Evolutionary conservation across 163 green algal genomes (phyloP), one percentile per base, ranked within the genome.

Genomic region (Scenedesmus sp.): DNA sequence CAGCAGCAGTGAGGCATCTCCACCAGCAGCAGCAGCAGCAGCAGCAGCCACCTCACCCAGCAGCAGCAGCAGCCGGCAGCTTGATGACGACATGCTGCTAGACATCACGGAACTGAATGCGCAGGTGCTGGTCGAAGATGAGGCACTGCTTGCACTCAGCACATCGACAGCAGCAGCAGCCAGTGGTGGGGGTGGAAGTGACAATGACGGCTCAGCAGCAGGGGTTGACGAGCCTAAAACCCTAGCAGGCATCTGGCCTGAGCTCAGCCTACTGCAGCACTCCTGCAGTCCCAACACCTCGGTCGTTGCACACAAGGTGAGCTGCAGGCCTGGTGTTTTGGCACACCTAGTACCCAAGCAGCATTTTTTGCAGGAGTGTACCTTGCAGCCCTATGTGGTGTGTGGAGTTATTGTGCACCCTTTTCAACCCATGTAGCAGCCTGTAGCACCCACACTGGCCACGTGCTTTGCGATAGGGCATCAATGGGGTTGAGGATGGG

Each of bases 221-320:
- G 76, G 40, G 20, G 26, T 37, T 37, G 76, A 35, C 18, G 78
- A 87, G 40, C 87, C 53, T 0, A n/a, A 72, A 33, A 86, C 59
- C 56, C 42, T 92, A 12, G 80, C 89, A 43, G 88, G 88, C 44
- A 73, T 92, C 22, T 92, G 88, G 88, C 88, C 88, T 70, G 88
- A 88, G 37, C 22, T 84, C 35, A 61, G 18, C 3, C 81, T 92
- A n/a, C 33, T 92, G n/a, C 61, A 70, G 15, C 88, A 92, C 72
- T 89, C 80, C 65, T 92, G 88, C 81, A 43, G 35, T 18, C 88
- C 88, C 15, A 92, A 88, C 72, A 24, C 81, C 35, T 72, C 81
- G 10, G 44, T 89, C 7, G 26, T 92, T 13, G 81, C 43, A 26
- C 46, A 80, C 20, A 43, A 85, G 65, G 85, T 84, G 43, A 61